Evolutionary conservation across 2,329 filamentous ascomycete species (phyloP).

Genomic region (Blastomyces emzantsi): DNA sequence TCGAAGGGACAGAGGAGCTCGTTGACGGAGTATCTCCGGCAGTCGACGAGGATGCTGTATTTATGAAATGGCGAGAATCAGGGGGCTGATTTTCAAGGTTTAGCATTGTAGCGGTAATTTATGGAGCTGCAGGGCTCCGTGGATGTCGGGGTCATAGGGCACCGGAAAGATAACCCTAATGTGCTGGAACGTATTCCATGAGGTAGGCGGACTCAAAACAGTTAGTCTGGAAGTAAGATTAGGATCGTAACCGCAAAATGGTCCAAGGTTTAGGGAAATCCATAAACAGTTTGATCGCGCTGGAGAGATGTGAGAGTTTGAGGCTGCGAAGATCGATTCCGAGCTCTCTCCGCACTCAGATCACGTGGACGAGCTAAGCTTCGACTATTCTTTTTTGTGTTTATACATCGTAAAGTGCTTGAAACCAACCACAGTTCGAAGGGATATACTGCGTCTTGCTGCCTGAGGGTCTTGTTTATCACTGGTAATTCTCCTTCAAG

Average conservation of each 20-base stretch:
- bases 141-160: background rate
- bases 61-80: slow-evolving; percentile 16
- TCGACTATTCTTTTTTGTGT: too few species aligned
- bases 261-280: background rate
- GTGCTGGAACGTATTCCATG: background rate
- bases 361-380: background rate
- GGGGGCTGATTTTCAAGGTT: slow-evolving; percentile 23
- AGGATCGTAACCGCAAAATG: too few species aligned
- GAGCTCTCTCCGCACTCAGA: background rate
- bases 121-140: slow-evolving; percentile 11
- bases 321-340: background rate
- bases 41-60: slow-evolving; percentile 9
- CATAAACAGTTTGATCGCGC: background rate
- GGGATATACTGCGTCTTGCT: too few species aligned
- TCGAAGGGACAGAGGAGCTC: slow-evolving; percentile 22
- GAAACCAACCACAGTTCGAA: too few species aligned
- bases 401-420: too few species aligned
- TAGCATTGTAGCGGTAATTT: background rate
- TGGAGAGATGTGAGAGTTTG: background rate
- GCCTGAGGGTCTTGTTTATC: too few species aligned
- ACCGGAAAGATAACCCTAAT: background rate
- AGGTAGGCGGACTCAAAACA: background rate
- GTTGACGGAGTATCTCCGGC: slow-evolving; percentile 22
- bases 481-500: too few species aligned
- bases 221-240: background rate